Percentiles rank a stretch among this genome's conserved stretches.
phyloP scores from a whole-genome alignment of 2,329 filamentous ascomycete species.

The Pyrenochaeta sp. region DNA sequence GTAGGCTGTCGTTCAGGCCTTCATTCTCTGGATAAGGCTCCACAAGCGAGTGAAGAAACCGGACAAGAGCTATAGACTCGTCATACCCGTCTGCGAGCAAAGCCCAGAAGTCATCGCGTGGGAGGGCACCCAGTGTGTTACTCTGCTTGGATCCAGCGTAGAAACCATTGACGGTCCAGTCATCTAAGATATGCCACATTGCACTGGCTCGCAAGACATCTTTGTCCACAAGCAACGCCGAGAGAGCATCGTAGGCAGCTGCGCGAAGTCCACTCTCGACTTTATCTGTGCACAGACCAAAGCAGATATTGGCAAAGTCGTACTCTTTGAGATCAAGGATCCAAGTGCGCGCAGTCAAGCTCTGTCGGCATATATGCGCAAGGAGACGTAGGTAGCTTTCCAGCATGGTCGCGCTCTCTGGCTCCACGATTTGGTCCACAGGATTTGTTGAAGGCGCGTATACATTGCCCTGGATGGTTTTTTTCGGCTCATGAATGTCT shows the following conservation, averaged over 20 bases:
- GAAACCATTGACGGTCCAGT: slow-evolving; percentile 67
- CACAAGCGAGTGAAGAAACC: slow-evolving; percentile 76
- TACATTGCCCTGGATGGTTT: slow-evolving; percentile 69
- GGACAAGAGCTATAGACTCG: slow-evolving; percentile 83
- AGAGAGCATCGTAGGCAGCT: slow-evolving; percentile 81
- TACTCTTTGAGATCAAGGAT: slow-evolving; percentile 73
- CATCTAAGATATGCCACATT: slow-evolving; percentile 83
- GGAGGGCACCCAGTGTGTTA: slow-evolving; percentile 29
- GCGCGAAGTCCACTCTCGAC: slow-evolving; percentile 81
- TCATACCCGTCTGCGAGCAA: slow-evolving; percentile 82
- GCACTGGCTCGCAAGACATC: slow-evolving; percentile 70
- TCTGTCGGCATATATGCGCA: slow-evolving; percentile 80
- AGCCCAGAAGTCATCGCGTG: slow-evolving; percentile 65
- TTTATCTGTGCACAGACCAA: slow-evolving; percentile 79
- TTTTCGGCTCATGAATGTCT: slow-evolving; percentile 75
- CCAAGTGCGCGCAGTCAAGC: slow-evolving; percentile 74
- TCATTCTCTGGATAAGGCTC: slow-evolving; percentile 69
- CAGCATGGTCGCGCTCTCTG: slow-evolving; percentile 95
- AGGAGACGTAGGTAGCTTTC: slow-evolving; percentile 92
- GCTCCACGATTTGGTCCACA: slow-evolving; percentile 74
- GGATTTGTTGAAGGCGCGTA: slow-evolving; percentile 48
- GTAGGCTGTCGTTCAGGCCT: slow-evolving; percentile 75
- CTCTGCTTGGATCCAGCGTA: slow-evolving; percentile 43
- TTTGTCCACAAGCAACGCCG: slow-evolving; percentile 79
- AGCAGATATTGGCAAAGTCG: slow-evolving; percentile 76